A percentile compares a stretch with the other conserved stretches of the same genome.
phyloP scores from a whole-genome alignment of 2,329 filamentous ascomycete genomes.

The Emericellopsis atlantica region DNA sequence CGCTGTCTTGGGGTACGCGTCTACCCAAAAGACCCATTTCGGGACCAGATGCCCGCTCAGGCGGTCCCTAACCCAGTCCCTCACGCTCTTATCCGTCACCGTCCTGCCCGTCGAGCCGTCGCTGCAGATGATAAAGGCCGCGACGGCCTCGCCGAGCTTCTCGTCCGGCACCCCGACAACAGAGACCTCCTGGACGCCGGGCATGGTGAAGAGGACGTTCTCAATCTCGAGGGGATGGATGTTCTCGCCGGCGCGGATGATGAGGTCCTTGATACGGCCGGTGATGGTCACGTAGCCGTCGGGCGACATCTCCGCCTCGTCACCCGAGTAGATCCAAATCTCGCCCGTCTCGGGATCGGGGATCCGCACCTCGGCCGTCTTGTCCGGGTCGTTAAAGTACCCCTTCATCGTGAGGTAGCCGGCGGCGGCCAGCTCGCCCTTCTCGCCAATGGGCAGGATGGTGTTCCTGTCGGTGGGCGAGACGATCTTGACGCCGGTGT shows the following conservation, averaged over 20 bases:
- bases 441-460: slow-evolving; percentile 50
- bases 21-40: slow-evolving; percentile 78
- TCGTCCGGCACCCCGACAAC: slow-evolving; percentile 78
- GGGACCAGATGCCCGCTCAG: slow-evolving; percentile 70
- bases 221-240: slow-evolving; percentile 91
- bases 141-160: slow-evolving; percentile 75
- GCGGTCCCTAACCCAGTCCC: slow-evolving; percentile 57
- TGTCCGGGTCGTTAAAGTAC: slow-evolving; percentile 66
- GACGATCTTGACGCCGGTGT: slow-evolving; percentile 68
- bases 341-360: slow-evolving; percentile 28
- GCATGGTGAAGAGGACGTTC: slow-evolving; percentile 68
- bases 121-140: slow-evolving; percentile 60
- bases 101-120: slow-evolving; percentile 11
- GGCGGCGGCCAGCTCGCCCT: slow-evolving; percentile 70
- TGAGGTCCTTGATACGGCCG: slow-evolving; percentile 85
- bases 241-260: slow-evolving; percentile 91
- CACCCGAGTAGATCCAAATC: slow-evolving; percentile 85
- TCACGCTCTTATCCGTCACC: slow-evolving; percentile 26
- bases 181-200: slow-evolving; percentile 59
- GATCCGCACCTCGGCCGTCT: slow-evolving; percentile 54
- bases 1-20: slow-evolving; percentile 84
- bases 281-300: slow-evolving; percentile 83
- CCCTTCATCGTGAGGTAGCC: slow-evolving; percentile 87
- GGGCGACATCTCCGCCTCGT: slow-evolving; percentile 76
- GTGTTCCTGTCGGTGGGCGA: slow-evolving; percentile 45